These are phyloP conservation scores for Microglena sp. DNA, from an alignment of 139 green algal genomes.

Conservation along the genomic window DNA sequence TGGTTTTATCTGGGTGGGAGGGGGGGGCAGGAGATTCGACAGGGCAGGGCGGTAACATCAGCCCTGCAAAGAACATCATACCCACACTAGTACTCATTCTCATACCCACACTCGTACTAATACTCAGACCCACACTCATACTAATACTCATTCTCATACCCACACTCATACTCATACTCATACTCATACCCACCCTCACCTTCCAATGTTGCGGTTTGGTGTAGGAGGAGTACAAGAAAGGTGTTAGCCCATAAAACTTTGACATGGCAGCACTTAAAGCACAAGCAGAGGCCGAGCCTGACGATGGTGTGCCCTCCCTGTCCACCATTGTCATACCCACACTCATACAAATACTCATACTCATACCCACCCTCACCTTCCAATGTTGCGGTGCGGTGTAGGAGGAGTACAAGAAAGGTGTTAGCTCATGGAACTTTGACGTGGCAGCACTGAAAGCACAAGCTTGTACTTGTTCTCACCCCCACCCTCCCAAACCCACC, in stretches of 20 bases:
- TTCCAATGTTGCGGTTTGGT: background rate
- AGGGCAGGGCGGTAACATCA: conserved; percentile 39
- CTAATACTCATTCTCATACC: too few species aligned
- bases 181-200: too few species aligned
- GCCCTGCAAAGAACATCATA: conserved; percentile 37
- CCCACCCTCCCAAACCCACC: too few species aligned
- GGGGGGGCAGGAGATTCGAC: conserved; percentile 65
- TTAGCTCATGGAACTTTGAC: conserved; percentile 91
- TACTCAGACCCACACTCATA: too few species aligned
- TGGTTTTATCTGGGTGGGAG: conserved; percentile 76
- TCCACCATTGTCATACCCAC: too few species aligned
- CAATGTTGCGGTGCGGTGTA: conserved; percentile 19
- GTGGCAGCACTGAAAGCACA: conserved; percentile 73
- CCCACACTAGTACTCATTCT: too few species aligned
- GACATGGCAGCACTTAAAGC: conserved; percentile 78
- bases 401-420: conserved; percentile 76
- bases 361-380: too few species aligned
- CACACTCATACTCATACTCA: too few species aligned
- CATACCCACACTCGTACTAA: too few species aligned
- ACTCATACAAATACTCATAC: too few species aligned
- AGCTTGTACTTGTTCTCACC: too few species aligned
- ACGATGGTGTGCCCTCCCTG: too few species aligned
- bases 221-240: conserved; percentile 75
- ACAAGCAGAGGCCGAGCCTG: conserved; percentile 51
- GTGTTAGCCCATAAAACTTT: conserved; percentile 89